Conservation (phyloP, 2,329 filamentous ascomycete genomes). For the Colletotrichum theobromicola region DNA sequence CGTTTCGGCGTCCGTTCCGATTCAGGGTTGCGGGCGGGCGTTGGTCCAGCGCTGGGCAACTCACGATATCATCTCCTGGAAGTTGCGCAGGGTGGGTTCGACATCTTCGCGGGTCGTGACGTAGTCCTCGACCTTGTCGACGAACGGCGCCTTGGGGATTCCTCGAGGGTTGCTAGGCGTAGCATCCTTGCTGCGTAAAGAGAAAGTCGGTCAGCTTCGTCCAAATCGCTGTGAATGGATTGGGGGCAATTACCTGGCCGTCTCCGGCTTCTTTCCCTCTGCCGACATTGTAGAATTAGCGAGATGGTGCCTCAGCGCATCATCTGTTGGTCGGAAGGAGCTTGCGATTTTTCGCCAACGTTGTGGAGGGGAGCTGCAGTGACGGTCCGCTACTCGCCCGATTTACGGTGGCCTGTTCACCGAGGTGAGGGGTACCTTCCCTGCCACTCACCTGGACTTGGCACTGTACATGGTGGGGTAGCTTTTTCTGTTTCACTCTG, state of each 20-base stretch:
- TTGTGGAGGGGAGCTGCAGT: conserved; percentile 22
- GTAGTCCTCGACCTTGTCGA: conserved; percentile 90
- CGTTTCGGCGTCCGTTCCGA: background rate
- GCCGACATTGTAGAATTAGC: conserved; percentile 7
- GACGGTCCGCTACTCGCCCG: conserved; percentile 17
- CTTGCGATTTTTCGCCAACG: conserved; percentile 19
- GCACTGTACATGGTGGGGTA: background rate
- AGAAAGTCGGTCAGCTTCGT: background rate
- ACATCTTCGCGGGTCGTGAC: conserved; percentile 79
- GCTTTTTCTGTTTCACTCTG: too few species aligned
- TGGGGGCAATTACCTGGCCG: background rate
- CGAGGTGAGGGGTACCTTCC: conserved; percentile 15
- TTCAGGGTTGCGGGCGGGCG: conserved; percentile 14
- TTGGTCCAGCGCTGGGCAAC: conserved; percentile 31
- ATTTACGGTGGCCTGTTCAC: conserved; percentile 19
- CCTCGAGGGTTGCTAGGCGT: conserved; percentile 78
- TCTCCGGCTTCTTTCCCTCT: conserved; percentile 17
- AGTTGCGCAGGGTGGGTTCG: conserved; percentile 79
- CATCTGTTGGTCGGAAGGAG: conserved; percentile 11
- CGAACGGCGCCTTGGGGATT: conserved; percentile 84
- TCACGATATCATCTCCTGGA: conserved; percentile 94
- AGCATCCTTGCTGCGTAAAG: conserved; percentile 46
- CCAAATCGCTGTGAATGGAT: background rate
- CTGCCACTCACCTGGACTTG: background rate
- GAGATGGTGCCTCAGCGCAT: conserved; percentile 17